Evolutionary conservation across 495 filamentous ascomycete genomes (phyloP).

Genomic region (Aspergillus asperescens): DNA sequence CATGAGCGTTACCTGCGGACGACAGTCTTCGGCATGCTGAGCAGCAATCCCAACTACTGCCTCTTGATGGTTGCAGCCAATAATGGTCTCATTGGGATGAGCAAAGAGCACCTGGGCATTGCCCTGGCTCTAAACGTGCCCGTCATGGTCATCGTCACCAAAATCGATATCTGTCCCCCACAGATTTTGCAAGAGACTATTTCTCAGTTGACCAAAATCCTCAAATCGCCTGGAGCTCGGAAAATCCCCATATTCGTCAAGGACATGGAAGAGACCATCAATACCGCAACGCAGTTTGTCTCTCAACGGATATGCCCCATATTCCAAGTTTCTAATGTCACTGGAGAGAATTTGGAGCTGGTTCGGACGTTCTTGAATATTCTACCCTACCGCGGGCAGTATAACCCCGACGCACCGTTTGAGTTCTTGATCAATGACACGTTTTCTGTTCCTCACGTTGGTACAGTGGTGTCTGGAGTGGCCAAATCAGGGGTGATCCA

Average conservation of each 20-base stretch:
- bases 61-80: constrained; percentile 98
- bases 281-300: constrained; percentile 94
- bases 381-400: constrained; percentile 89
- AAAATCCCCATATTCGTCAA: constrained; percentile 99
- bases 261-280: constrained; percentile 82
- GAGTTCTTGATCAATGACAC: constrained; percentile 97
- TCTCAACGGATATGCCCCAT: constrained; percentile 93
- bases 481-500: constrained; percentile 82
- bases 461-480: constrained; percentile 92
- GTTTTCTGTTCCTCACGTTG: constrained; percentile 97
- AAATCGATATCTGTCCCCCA: constrained; percentile 97
- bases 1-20: constrained; percentile 95
- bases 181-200: constrained; percentile 93
- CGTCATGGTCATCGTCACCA: constrained; percentile 96
- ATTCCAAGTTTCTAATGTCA: constrained; percentile 98
- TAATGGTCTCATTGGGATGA: constrained; percentile 96
- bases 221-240: constrained; percentile 86
- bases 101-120: constrained; percentile 94
- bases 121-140: constrained; percentile 93
- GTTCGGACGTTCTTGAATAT: constrained; percentile 94
- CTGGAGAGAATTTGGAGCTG: constrained; percentile 72
- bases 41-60: constrained; percentile 96
- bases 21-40: constrained; percentile 91
- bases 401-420: constrained; percentile 80
- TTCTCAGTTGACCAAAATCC: constrained; percentile 81